Evolutionary conservation across 2,329 filamentous ascomycete species (phyloP).

Genomic region (Penicillium brasilianum): DNA sequence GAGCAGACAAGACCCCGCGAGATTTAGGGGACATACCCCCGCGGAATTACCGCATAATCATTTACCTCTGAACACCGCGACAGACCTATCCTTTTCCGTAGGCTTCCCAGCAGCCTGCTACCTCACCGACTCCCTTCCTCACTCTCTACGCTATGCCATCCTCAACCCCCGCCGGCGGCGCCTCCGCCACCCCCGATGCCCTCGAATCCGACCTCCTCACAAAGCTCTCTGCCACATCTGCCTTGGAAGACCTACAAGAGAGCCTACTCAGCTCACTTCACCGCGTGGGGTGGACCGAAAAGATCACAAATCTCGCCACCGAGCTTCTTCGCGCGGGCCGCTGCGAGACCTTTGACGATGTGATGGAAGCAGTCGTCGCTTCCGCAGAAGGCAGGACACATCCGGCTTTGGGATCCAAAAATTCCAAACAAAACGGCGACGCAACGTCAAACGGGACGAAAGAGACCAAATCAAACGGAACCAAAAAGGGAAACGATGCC

Average conservation of each 20-base stretch:
- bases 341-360: constrained; percentile 61
- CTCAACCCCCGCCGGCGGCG: constrained; percentile 27
- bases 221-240: constrained; percentile 54
- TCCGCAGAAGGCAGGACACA: constrained; percentile 46
- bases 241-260: constrained; percentile 61
- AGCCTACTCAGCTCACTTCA: constrained; percentile 61
- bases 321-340: constrained; percentile 63
- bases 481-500: constrained; percentile 27
- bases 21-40: background rate
- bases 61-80: background rate
- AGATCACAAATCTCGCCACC: constrained; percentile 59
- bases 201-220: constrained; percentile 47
- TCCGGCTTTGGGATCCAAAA: constrained; percentile 35
- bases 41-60: background rate
- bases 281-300: constrained; percentile 63
- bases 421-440: constrained; percentile 29
- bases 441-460: constrained; percentile 23
- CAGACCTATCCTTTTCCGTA: background rate
- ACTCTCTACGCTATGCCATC: constrained; percentile 24
- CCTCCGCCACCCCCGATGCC: constrained; percentile 45
- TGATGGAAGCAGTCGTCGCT: constrained; percentile 59
- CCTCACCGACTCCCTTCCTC: constrained; percentile 5
- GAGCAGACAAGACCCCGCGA: background rate
- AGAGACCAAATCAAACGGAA: constrained; percentile 28
- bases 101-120: constrained; percentile 7